phyloP scores from a whole-genome alignment of 352 stramenopile genomes.

The Thalassiosira mediterranea region DNA sequence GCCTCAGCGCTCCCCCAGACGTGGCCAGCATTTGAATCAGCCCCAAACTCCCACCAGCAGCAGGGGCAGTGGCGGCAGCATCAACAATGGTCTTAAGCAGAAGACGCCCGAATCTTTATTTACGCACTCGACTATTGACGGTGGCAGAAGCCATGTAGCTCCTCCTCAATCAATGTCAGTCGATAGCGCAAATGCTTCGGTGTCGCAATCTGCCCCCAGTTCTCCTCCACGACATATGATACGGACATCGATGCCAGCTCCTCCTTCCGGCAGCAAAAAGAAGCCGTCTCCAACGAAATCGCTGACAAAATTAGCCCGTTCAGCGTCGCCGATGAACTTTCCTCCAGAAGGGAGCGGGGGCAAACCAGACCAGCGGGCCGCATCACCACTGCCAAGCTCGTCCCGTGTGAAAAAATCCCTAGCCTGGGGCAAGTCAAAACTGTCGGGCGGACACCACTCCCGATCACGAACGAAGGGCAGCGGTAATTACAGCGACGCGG shows the following conservation, averaged over 20 bases:
- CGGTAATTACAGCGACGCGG: slow-evolving; percentile 37
- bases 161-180: no score
- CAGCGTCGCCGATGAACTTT: neutral
- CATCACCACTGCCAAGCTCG: slow-evolving; percentile 26
- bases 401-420: slow-evolving; percentile 22
- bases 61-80: no score
- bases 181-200: no score
- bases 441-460: neutral
- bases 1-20: neutral
- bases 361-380: slow-evolving; percentile 5
- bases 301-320: neutral
- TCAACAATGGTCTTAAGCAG: no score
- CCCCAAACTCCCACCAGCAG: no score
- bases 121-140: no score
- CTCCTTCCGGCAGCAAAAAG: no score
- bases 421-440: slow-evolving; percentile 2
- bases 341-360: neutral
- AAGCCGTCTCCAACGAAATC: slow-evolving; percentile 8
- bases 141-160: no score
- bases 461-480: neutral
- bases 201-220: no score
- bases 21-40: neutral
- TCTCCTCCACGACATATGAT: no score
- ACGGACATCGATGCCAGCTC: no score
- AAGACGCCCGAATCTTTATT: no score